Evolutionary conservation across 2,329 filamentous ascomycete genomes (phyloP).

Genomic region (Colletotrichum chlorophyti): DNA sequence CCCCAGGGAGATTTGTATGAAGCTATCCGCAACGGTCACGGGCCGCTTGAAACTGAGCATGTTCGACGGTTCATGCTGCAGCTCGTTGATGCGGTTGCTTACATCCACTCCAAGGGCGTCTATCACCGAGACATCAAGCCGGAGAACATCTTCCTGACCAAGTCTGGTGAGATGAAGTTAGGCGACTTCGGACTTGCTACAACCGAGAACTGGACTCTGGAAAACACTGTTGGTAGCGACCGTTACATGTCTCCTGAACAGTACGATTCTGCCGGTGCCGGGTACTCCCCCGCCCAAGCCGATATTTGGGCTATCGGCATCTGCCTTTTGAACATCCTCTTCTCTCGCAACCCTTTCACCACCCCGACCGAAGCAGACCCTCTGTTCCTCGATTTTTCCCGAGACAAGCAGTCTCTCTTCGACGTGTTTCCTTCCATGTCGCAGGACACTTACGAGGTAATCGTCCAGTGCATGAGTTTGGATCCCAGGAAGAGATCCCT

Average conservation of each 20-base stretch:
- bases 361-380: constrained; percentile 90
- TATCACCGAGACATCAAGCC: constrained; percentile 99
- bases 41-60: constrained; percentile 93
- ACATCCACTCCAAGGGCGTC: constrained; percentile 88
- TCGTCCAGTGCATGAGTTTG: constrained; percentile 87
- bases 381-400: constrained; percentile 89
- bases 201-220: constrained; percentile 86
- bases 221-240: constrained; percentile 94
- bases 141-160: constrained; percentile 95
- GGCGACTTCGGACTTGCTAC: constrained; percentile 96
- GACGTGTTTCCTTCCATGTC: constrained; percentile 99
- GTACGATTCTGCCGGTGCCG: constrained; percentile 85
- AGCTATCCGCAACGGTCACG: constrained; percentile 87
- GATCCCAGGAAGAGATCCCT: constrained; percentile 91
- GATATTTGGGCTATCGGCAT: constrained; percentile 98
- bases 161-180: constrained; percentile 90
- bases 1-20: constrained; percentile 96
- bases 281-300: constrained; percentile 91
- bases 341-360: constrained; percentile 95
- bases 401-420: constrained; percentile 94
- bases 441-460: constrained; percentile 94
- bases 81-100: constrained; percentile 86
- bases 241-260: constrained; percentile 99
- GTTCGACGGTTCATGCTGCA: constrained; percentile 98
- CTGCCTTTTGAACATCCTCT: constrained; percentile 94